phyloP scores from a whole-genome alignment of 2,329 filamentous ascomycete species.

The Chaetothyriales sp. region DNA sequence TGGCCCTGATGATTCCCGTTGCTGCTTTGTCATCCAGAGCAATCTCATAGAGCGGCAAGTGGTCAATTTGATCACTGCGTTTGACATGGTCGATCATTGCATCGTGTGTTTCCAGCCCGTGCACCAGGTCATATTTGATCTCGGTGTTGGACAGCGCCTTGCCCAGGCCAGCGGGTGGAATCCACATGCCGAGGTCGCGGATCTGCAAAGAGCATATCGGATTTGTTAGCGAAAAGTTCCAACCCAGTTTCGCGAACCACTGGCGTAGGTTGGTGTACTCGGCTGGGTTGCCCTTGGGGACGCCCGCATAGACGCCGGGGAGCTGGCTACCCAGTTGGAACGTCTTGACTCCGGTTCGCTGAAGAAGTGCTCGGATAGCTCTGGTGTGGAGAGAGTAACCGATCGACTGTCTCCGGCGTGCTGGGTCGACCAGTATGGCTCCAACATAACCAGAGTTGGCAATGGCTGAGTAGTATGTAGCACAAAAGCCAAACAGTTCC shows the following conservation, averaged over 20 bases:
- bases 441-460: constrained; percentile 61
- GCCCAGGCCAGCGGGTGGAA: constrained; percentile 59
- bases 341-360: constrained; percentile 57
- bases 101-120: constrained; percentile 61
- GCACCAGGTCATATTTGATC: constrained; percentile 68
- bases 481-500: constrained; percentile 79
- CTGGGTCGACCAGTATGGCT: constrained; percentile 76
- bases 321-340: constrained; percentile 69
- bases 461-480: constrained; percentile 65
- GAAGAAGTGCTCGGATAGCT: constrained; percentile 59
- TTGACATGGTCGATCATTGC: constrained; percentile 60
- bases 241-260: constrained; percentile 84
- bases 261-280: constrained; percentile 48
- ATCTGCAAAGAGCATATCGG: constrained; percentile 59
- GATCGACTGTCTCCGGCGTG: constrained; percentile 74
- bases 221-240: constrained; percentile 56
- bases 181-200: constrained; percentile 56
- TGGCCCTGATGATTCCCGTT: constrained; percentile 72
- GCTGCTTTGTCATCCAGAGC: constrained; percentile 56
- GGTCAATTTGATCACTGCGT: constrained; percentile 57
- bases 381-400: constrained; percentile 78
- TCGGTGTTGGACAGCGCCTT: constrained; percentile 57
- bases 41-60: constrained; percentile 63
- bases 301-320: constrained; percentile 73
- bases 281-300: constrained; percentile 51